These are phyloP conservation scores for Blechomonas ayalai DNA, from an alignment of 208 protist genomes.

Conservation along the genomic window DNA sequence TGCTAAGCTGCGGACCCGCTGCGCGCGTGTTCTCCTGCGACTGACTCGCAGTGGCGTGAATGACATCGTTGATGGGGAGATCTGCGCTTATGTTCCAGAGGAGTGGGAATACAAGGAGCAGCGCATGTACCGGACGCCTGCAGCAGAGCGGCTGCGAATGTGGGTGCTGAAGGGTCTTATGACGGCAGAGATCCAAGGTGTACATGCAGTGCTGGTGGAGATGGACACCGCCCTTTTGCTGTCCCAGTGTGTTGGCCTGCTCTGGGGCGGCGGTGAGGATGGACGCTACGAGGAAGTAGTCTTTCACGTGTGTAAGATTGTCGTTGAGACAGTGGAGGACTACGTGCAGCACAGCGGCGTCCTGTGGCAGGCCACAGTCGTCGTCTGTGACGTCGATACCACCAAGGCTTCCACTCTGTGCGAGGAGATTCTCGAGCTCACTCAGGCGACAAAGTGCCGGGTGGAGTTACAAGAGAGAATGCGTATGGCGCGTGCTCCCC, in stretches of 20 bases:
- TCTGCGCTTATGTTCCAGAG: constrained; percentile 35
- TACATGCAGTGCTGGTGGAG: constrained; percentile 65
- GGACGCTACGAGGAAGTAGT: constrained; percentile 32
- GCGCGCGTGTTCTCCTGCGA: constrained; percentile 56
- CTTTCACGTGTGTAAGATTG: constrained; percentile 79
- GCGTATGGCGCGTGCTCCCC: constrained; percentile 1
- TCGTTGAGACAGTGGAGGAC: constrained; percentile 79
- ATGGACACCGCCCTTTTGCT: constrained; percentile 63
- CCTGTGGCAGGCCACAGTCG: constrained; percentile 70
- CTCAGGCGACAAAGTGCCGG: constrained; percentile 30
- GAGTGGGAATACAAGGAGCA: constrained; percentile 36
- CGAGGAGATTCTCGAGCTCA: constrained; percentile 31
- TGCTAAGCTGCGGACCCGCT: constrained; percentile 15
- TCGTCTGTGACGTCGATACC: constrained; percentile 27
- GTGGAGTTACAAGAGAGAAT: constrained; percentile 29
- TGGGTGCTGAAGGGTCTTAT: constrained; percentile 77
- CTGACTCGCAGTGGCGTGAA: constrained; percentile 27
- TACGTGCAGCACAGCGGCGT: constrained; percentile 83
- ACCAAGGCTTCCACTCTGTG: constrained; percentile 14
- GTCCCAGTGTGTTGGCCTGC: constrained; percentile 55
- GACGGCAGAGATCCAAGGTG: constrained; percentile 50
- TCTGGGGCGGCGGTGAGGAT: constrained; percentile 36
- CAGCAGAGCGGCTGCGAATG: constrained; percentile 65
- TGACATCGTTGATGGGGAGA: constrained; percentile 29
- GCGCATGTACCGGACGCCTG: constrained; percentile 57